Percentiles rank a stretch among this genome's conserved stretches.
phyloP scores from a whole-genome alignment of 805 yeast species.

The Schwanniomyces vanrijiae region DNA sequence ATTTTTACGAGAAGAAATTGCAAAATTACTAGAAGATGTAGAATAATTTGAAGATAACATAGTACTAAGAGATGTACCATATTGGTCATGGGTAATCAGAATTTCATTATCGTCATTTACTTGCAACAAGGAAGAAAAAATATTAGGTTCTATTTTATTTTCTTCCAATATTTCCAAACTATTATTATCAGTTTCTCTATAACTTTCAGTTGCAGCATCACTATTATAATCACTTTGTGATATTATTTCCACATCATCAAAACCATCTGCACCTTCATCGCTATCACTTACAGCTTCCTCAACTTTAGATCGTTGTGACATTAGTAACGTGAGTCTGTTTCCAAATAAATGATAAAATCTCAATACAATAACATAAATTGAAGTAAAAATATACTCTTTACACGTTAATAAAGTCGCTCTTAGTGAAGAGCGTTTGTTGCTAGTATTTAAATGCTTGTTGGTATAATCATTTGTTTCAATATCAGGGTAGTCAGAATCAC shows the following conservation, averaged over 20 bases:
- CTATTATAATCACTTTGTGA: neutral
- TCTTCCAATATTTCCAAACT: conserved; percentile 6
- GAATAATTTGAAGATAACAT: neutral
- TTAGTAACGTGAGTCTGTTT: neutral
- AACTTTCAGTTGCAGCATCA: neutral
- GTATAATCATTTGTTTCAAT: neutral
- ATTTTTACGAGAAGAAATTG: neutral
- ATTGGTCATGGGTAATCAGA: conserved; percentile 1
- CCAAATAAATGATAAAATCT: neutral
- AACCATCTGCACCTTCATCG: neutral
- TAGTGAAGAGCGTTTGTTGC: neutral
- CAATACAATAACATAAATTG: neutral
- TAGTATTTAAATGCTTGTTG: neutral
- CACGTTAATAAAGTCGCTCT: neutral
- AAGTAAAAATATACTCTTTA: neutral
- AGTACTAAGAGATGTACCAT: conserved; percentile 5
- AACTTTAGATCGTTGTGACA: neutral
- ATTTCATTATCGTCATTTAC: neutral
- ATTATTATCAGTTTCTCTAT: neutral
- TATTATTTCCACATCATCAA: neutral
- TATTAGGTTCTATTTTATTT: neutral
- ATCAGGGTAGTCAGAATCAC: neutral
- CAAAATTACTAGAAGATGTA: neutral
- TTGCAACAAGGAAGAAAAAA: conserved; percentile 3
- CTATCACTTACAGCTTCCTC: neutral